A percentile compares a stretch with the other conserved stretches of the same genome.
Conservation (phyloP, 73 alveolate genomes). For the Paramecium caudatum region DNA sequence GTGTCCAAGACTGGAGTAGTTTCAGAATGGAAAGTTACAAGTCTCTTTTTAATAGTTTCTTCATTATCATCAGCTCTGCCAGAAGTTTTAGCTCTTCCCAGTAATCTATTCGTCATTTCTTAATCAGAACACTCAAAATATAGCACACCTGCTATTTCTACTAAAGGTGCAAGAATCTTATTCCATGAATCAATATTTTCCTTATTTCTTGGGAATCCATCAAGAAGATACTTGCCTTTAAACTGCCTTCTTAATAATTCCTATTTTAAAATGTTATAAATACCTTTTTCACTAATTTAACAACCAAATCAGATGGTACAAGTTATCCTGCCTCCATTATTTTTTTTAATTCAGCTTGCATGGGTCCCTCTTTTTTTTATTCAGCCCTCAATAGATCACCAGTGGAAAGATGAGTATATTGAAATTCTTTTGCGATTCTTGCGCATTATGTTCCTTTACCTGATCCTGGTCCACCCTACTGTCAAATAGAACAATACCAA, state of each 20-base stretch:
- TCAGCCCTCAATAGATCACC: slow-evolving; percentile 91
- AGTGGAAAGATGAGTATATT: slow-evolving; percentile 87
- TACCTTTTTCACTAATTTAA: slow-evolving; percentile 38
- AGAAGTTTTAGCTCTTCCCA: slow-evolving; percentile 94
- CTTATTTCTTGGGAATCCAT: slow-evolving; percentile 93
- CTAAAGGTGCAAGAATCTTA: slow-evolving; percentile 70
- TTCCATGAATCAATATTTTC: slow-evolving; percentile 92
- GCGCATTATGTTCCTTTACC: slow-evolving; percentile 98
- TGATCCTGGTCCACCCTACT: slow-evolving; percentile 92
- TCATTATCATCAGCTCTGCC: slow-evolving; percentile 99
- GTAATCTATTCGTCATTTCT: slow-evolving; percentile 90
- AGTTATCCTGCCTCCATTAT: slow-evolving; percentile 82
- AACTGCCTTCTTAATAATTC: neutral
- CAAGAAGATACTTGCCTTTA: slow-evolving; percentile 62
- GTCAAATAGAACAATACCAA: neutral
- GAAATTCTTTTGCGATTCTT: slow-evolving; percentile 81
- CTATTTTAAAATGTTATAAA: neutral
- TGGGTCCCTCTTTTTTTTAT: slow-evolving; percentile 70
- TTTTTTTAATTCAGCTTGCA: slow-evolving; percentile 78
- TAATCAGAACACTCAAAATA: slow-evolving; percentile 95
- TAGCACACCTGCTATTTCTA: slow-evolving; percentile 81
- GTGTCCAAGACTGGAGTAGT: slow-evolving; percentile 93
- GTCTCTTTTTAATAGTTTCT: slow-evolving; percentile 97
- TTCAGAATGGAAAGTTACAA: slow-evolving; percentile 89
- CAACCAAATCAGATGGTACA: slow-evolving; percentile 82